Percentiles rank a stretch among this genome's conserved stretches.
phyloP scores from a whole-genome alignment of 257 asterid genomes.

The Solanum bulbocastanum region DNA sequence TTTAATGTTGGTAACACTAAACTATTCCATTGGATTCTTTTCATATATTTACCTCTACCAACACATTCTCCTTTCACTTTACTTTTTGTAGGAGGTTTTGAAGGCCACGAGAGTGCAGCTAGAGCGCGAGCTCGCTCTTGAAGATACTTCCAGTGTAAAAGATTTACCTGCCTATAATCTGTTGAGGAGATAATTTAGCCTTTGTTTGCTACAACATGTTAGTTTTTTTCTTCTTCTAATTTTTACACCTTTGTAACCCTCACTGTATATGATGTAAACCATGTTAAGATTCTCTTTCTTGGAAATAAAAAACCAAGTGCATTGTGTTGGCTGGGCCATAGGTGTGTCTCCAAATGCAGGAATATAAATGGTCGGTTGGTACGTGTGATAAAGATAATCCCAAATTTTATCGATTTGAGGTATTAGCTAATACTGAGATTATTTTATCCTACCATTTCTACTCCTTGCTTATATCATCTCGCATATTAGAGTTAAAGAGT shows the following conservation, averaged over 20 bases:
- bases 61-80: neutral
- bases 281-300: neutral
- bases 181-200: conserved; percentile 23
- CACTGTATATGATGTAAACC: neutral
- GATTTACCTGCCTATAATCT: conserved; percentile 74
- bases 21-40: neutral
- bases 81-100: conserved; percentile 56
- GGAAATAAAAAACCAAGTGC: neutral
- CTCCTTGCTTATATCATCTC: rapidly evolving
- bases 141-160: conserved; percentile 45
- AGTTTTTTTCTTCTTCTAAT: neutral
- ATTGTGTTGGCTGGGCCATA: neutral
- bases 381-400: neutral
- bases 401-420: neutral
- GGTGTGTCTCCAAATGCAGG: neutral
- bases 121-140: conserved; percentile 75
- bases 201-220: neutral
- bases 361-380: neutral
- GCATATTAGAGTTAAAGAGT: neutral
- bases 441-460: neutral
- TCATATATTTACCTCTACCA: neutral
- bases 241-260: neutral
- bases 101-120: conserved; percentile 69
- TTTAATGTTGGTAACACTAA: conserved; percentile 49
- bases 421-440: neutral